Conservation (phyloP, 2,329 filamentous ascomycete species). For the Exophiala sideris region DNA sequence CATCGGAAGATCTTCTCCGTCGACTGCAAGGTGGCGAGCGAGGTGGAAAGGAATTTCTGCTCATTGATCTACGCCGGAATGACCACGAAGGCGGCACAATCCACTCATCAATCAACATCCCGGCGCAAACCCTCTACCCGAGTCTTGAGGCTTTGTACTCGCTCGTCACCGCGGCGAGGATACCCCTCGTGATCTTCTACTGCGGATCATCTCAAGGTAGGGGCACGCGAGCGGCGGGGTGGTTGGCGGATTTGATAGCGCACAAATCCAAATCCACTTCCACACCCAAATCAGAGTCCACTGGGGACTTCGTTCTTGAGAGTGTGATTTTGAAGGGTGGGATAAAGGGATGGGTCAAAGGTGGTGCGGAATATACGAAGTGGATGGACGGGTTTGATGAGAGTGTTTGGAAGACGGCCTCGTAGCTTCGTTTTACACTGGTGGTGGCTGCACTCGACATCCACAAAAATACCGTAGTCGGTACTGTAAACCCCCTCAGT, state of each 20-base stretch:
- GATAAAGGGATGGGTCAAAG: conserved; percentile 33
- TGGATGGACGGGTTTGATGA: conserved; percentile 33
- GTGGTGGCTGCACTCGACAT: too few relatives aligned
- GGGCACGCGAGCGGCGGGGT: conserved; percentile 53
- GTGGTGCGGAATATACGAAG: conserved; percentile 29
- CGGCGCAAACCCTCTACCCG: conserved; percentile 40
- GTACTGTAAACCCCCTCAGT: too few relatives aligned
- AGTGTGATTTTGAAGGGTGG: conserved; percentile 31
- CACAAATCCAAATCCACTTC: conserved; percentile 29
- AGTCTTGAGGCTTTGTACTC: conserved; percentile 36
- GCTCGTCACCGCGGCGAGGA: conserved; percentile 31
- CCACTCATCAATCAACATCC: conserved; percentile 50
- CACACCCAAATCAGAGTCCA: background rate
- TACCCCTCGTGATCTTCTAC: conserved; percentile 40
- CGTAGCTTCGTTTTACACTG: background rate
- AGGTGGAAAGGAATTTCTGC: conserved; percentile 36
- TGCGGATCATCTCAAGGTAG: conserved; percentile 53
- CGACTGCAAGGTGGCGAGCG: conserved; percentile 34
- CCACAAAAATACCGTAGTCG: background rate
- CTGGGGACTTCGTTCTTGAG: background rate
- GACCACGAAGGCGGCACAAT: conserved; percentile 55
- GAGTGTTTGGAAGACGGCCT: conserved; percentile 12
- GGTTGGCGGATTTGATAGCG: conserved; percentile 54
- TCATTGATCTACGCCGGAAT: conserved; percentile 47
- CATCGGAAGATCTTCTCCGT: conserved; percentile 36